Conservation (phyloP, 257 asterid genomes). For the Orobanche coerulescens region DNA sequence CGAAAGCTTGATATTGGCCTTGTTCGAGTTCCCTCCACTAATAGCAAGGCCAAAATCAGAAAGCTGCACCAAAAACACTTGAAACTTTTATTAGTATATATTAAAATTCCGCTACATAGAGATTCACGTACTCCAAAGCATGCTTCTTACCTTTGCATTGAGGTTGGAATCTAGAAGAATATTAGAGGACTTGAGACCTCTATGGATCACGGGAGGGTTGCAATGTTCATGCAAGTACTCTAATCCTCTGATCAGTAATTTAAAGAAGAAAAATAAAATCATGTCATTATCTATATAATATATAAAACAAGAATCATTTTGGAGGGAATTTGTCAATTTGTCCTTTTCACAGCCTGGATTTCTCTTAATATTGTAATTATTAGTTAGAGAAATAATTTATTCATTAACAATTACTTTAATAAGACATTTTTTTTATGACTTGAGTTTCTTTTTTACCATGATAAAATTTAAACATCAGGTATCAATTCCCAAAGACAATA, state of each 20-base stretch:
- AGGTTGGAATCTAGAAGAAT: constrained; percentile 12
- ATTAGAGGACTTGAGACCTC: constrained; percentile 7
- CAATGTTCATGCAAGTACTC: constrained; percentile 1
- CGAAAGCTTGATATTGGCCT: not conserved
- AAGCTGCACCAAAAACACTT: constrained; percentile 3
- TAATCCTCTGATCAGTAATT: constrained; percentile 5
- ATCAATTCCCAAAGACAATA: no score
- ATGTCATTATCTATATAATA: not conserved
- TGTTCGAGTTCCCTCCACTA: not conserved
- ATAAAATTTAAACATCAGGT: no score
- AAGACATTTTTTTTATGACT: no score
- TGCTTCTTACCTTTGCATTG: constrained; percentile 11
- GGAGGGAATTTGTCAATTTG: no score
- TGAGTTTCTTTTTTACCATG: no score
- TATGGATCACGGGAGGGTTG: constrained; percentile 1
- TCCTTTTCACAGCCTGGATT: no score
- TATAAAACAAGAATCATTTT: not conserved
- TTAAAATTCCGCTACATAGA: not conserved
- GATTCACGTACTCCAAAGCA: not conserved
- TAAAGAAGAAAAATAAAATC: no score
- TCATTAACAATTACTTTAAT: no score
- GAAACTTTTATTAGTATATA: not conserved
- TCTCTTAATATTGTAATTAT: no score
- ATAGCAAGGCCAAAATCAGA: constrained; percentile 5
- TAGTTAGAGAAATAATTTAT: no score